Evolutionary conservation across 164 flowering plant species (phyloP).

Genomic region (Chloranthus sessilifolius): DNA sequence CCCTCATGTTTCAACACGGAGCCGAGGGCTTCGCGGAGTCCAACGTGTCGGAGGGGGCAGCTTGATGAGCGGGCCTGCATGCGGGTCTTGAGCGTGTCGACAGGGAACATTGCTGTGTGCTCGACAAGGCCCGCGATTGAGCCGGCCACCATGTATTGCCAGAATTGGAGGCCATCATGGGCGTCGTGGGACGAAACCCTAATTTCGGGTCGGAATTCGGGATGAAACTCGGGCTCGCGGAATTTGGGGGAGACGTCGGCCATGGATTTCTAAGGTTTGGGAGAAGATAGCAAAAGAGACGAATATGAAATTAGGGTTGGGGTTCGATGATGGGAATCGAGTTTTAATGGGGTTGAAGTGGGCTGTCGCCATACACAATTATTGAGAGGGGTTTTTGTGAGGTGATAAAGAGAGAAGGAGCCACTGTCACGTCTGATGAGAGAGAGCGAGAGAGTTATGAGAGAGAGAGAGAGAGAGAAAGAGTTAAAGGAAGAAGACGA

Average conservation of each 20-base stretch:
- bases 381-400: constrained; percentile 1
- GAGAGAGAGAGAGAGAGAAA: constrained; percentile 11
- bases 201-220: constrained; percentile 16
- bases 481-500: neutral
- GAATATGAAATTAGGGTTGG: neutral
- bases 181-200: constrained; percentile 15
- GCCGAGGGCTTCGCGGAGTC: constrained; percentile 31
- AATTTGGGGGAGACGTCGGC: constrained; percentile 19
- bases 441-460: constrained; percentile 7
- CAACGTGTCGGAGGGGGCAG: constrained; percentile 4
- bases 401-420: neutral
- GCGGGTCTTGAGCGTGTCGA: constrained; percentile 49
- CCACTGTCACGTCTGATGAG: constrained; percentile 9
- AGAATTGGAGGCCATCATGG: constrained; percentile 42
- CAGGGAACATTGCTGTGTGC: constrained; percentile 56
- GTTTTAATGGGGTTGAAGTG: constrained; percentile 16
- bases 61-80: constrained; percentile 32
- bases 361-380: constrained; percentile 23
- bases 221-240: constrained; percentile 17
- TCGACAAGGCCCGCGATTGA: constrained; percentile 53
- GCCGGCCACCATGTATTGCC: constrained; percentile 61
- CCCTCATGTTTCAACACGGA: constrained; percentile 45
- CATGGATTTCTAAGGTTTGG: neutral
- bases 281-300: neutral
- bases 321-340: constrained; percentile 12